Evolutionary conservation across 768 basidiomycete species (phyloP), one percentile per base, ranked within the genome.

Genomic region (Tylopilus subfusipes): DNA sequence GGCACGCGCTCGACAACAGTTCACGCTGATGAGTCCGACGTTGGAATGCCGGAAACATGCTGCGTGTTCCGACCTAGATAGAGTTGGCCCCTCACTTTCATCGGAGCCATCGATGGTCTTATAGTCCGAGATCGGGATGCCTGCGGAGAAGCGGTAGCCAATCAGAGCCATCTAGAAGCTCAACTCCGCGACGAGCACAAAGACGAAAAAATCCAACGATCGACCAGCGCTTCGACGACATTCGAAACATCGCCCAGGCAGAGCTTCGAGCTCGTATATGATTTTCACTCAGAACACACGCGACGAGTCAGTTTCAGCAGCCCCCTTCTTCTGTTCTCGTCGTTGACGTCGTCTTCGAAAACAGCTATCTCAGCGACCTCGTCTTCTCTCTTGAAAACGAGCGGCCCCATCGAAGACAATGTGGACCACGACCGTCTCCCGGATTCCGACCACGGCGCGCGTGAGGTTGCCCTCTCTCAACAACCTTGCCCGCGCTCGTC

Each of bases 201-300:
- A n/a, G n/a, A n/a, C 43, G 27, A n/a, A 30, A 42, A 42, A 42
- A 24, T 42, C 31, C 19, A 3, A 8, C 12, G 18, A 46, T 16
- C 45, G 9, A 21, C 45, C 21, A 21, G 13, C 13, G 42, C 42
- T 9, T n/a, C n/a, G n/a, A n/a, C 21, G 16, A 25, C 14, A 25
- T 25, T 25, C 24, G 3, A 2, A 25, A 42, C 24, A 4, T 42
- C 42, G 16, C 13, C 31, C 10, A 40, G n/a, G n/a, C n/a, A n/a
- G 63, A 55, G 61, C 67, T 52, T 58, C 24, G 24, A 42, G 64
- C 61, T 57, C 47, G 58, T 69, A 54, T 59, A 69, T 69, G 68
- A 61, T 61, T 55, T 69, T 69, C 63, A 71, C 70, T 50, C 60
- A 68, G 45, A 68, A 40, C 44, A 72, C 68, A 6, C 69, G 68